Conservation (phyloP, 169 alveolate species). For the Gregarina niphandrodes region DNA sequence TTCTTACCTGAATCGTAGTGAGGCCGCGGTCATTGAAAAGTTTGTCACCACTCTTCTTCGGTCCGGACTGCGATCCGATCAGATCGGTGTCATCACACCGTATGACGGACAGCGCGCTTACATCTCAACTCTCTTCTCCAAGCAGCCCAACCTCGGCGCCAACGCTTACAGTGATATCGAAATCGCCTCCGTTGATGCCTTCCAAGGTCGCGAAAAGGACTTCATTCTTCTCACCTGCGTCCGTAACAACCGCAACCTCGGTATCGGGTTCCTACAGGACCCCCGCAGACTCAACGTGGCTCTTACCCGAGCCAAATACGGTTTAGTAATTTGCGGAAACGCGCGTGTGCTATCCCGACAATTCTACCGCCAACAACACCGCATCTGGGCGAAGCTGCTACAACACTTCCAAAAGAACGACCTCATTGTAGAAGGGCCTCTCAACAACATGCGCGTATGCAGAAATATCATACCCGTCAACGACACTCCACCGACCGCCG, state of each 20-base stretch:
- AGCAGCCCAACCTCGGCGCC: slow-evolving; percentile 28
- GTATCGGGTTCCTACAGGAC: slow-evolving; percentile 63
- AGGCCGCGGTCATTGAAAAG: slow-evolving; percentile 54
- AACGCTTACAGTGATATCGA: slow-evolving; percentile 22
- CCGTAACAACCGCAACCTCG: slow-evolving; percentile 28
- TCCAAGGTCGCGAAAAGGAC: slow-evolving; percentile 56
- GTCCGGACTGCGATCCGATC: slow-evolving; percentile 39
- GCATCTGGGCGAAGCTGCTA: slow-evolving; percentile 30
- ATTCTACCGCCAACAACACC: neutral
- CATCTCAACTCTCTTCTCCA: slow-evolving; percentile 21
- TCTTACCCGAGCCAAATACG: slow-evolving; percentile 67
- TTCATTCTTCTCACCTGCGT: slow-evolving; percentile 43
- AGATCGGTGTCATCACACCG: slow-evolving; percentile 78
- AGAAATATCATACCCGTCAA: too few species aligned
- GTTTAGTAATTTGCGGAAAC: slow-evolving; percentile 62
- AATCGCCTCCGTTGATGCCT: slow-evolving; percentile 48
- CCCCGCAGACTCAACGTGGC: slow-evolving; percentile 75
- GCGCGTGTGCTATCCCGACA: slow-evolving; percentile 41
- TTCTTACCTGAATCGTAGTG: slow-evolving; percentile 57
- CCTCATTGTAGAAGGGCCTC: slow-evolving; percentile 65
- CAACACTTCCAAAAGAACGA: slow-evolving; percentile 56
- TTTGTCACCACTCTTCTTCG: slow-evolving; percentile 42
- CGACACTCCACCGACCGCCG: too few species aligned
- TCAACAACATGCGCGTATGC: slow-evolving; percentile 10
- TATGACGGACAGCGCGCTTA: slow-evolving; percentile 73